A percentile compares a stretch with the other conserved stretches of the same genome.
phyloP scores from a whole-genome alignment of 2,329 filamentous ascomycete genomes.

The Lachnellula hyalina region DNA sequence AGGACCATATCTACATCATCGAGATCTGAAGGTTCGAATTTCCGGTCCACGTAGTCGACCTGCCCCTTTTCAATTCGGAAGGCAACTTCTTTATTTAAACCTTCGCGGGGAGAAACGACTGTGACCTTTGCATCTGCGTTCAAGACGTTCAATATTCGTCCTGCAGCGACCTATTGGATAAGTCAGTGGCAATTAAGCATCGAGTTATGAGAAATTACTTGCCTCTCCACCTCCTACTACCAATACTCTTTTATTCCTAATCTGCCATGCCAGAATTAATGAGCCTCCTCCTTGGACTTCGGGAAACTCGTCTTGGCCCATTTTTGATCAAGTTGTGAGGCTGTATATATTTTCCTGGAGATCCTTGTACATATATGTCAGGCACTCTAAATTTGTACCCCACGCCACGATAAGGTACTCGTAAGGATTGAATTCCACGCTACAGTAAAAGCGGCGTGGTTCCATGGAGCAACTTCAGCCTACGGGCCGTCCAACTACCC shows the following conservation, averaged over 20 bases:
- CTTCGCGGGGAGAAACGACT: constrained; percentile 72
- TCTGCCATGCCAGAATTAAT: constrained; percentile 92
- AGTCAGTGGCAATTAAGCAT: constrained; percentile 19
- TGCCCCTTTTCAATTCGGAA: constrained; percentile 71
- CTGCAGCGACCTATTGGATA: constrained; percentile 76
- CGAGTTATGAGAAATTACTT: constrained; percentile 19
- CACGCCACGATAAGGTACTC: background rate
- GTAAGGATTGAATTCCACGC: constrained; percentile 1
- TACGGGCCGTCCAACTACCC: background rate
- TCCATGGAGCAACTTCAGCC: background rate
- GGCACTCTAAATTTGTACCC: background rate
- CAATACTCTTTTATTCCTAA: constrained; percentile 81
- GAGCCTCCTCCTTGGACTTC: constrained; percentile 86
- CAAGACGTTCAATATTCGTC: constrained; percentile 87
- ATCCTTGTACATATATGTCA: constrained; percentile 3
- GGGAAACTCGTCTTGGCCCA: constrained; percentile 51
- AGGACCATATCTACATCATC: constrained; percentile 86
- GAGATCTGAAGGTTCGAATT: constrained; percentile 83
- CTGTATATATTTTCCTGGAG: constrained; percentile 12
- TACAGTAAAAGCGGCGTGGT: background rate
- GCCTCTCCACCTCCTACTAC: constrained; percentile 95
- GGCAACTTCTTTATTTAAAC: constrained; percentile 83
- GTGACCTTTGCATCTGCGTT: constrained; percentile 91
- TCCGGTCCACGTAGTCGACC: constrained; percentile 73
- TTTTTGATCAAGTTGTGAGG: constrained; percentile 9